phyloP scores from a whole-genome alignment of 768 basidiomycete genomes.

The Daedaleopsis nitida region DNA sequence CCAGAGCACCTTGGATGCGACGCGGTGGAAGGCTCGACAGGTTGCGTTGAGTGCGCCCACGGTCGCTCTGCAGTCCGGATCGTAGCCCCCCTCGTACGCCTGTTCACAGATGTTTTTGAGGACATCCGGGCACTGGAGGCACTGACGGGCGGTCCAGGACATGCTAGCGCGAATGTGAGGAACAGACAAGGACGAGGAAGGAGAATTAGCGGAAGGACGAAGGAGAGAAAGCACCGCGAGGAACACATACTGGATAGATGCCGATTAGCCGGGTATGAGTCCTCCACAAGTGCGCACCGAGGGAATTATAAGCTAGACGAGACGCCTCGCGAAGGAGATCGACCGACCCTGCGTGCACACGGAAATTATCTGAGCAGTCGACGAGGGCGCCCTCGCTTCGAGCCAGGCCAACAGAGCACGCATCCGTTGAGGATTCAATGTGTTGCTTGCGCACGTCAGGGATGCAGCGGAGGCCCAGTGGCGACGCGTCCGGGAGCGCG shows the following conservation, averaged over 20 bases:
- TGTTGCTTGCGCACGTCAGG: not conserved
- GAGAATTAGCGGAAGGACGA: not conserved
- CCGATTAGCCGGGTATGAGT: not conserved
- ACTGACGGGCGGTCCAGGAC: not conserved
- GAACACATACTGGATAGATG: not conserved
- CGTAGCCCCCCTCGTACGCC: conserved; percentile 18
- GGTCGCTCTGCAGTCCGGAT: conserved; percentile 12
- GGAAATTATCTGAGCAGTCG: not conserved
- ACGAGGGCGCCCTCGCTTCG: conserved; percentile 2
- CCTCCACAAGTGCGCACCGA: not conserved
- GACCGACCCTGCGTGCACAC: not conserved
- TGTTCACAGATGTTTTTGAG: conserved; percentile 17
- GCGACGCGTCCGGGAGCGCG: not conserved
- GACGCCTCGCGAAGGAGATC: conserved; percentile 7
- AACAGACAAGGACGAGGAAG: not conserved
- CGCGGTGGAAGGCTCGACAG: conserved; percentile 6
- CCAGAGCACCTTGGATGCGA: conserved; percentile 15
- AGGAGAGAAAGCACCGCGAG: not conserved
- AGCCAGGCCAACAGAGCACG: not conserved
- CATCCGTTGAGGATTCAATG: not conserved
- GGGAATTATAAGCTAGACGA: not conserved
- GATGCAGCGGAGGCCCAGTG: not conserved
- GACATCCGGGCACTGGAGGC: conserved; percentile 6
- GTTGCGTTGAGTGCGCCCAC: conserved; percentile 13
- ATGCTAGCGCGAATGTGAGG: not conserved